Evolutionary conservation across 2,329 filamentous ascomycete species (phyloP), one percentile per base, ranked within the genome.

Genomic region (Fusarium continuum): DNA sequence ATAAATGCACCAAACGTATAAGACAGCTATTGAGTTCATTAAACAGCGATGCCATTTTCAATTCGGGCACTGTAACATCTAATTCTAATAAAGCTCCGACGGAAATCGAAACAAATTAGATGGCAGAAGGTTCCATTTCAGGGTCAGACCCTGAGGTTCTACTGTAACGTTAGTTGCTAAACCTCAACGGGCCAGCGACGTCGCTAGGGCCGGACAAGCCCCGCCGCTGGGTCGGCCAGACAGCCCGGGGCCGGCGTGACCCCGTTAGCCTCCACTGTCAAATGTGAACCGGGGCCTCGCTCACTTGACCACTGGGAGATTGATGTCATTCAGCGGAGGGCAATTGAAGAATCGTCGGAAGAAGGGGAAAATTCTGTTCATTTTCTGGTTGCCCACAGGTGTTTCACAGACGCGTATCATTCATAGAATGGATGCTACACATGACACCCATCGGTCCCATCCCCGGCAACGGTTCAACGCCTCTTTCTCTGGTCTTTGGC

Each of bases 311-410:
- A 44, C 19, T 10, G 38, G 22, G 43, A 63, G 22, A 63, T 63
- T 65, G 62, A 66, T 63, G 62, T 65, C 62, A 65, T 65, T 55
- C 40, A 58, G 29, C 20, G 16, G 23, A 29, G 34, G 26, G 46
- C 23, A 23, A 29, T 14, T 20, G 9, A 8, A 26, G 22, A 20
- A 44, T n/a, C n/a, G n/a, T n/a, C n/a, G n/a, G n/a, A n/a, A n/a
- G n/a, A n/a, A n/a, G n/a, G n/a, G n/a, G n/a, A n/a, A n/a, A n/a
- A n/a, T n/a, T n/a, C n/a, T n/a, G n/a, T n/a, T n/a, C n/a, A n/a
- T n/a, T n/a, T n/a, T n/a, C n/a, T n/a, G n/a, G n/a, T n/a, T n/a
- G n/a, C n/a, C n/a, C n/a, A n/a, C n/a, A n/a, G n/a, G n/a, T n/a
- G n/a, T n/a, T n/a, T n/a, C n/a, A n/a, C n/a, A n/a, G n/a, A n/a